These are phyloP conservation scores for Immersiella caudata DNA, from an alignment of 495 filamentous ascomycete genomes.

Conservation along the genomic window DNA sequence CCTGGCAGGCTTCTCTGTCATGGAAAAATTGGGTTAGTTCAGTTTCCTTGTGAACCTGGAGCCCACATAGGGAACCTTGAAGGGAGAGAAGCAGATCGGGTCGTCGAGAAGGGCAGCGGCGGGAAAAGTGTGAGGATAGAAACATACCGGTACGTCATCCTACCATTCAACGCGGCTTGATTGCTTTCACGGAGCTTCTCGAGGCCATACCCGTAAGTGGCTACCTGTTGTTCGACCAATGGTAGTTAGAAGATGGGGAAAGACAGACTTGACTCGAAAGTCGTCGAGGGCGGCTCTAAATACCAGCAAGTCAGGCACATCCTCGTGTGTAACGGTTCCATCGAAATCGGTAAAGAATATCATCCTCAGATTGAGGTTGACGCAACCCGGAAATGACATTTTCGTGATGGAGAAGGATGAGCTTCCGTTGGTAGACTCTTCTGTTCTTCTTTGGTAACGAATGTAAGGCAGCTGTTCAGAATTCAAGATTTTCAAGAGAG, in stretches of 20 bases:
- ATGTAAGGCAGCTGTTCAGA: too few species aligned
- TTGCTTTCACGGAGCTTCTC: background rate
- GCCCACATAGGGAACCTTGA: too few species aligned
- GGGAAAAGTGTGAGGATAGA: too few species aligned
- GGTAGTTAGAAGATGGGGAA: background rate
- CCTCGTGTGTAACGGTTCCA: background rate
- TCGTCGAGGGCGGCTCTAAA: background rate
- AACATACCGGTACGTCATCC: background rate
- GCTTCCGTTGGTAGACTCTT: too few species aligned
- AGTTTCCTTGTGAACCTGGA: too few species aligned
- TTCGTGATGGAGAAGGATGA: too few species aligned
- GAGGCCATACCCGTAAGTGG: background rate
- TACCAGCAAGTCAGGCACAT: background rate
- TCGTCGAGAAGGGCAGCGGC: too few species aligned
- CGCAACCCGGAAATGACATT: background rate
- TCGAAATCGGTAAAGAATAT: constrained; percentile 2
- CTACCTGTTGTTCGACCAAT: background rate
- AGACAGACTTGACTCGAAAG: too few species aligned
- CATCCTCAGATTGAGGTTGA: background rate
- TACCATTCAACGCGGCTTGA: background rate
- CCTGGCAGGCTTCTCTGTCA: background rate
- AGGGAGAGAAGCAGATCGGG: too few species aligned
- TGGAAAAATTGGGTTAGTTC: background rate
- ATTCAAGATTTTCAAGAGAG: too few species aligned
- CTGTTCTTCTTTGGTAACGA: too few species aligned